These are phyloP conservation scores for Megacollybia marginata DNA, from an alignment of 768 basidiomycete species.

Conservation along the genomic window DNA sequence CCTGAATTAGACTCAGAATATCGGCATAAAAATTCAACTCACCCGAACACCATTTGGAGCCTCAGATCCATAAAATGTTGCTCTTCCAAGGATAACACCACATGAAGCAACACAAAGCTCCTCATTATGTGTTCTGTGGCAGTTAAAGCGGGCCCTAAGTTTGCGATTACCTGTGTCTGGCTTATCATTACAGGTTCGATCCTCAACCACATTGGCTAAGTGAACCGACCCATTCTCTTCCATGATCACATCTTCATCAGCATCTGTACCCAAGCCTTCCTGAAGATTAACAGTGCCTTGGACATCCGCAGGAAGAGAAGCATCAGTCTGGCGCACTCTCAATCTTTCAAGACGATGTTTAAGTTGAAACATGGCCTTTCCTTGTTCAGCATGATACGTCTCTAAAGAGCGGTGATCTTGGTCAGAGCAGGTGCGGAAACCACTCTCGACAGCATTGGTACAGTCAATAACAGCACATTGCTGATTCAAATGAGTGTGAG, in stretches of 20 bases:
- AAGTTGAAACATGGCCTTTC: too few species aligned
- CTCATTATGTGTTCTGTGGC: slow-evolving; percentile 26
- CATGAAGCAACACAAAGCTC: slow-evolving; percentile 23
- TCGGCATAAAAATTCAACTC: too few species aligned
- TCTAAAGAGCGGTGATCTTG: too few species aligned
- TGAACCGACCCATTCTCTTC: slow-evolving; percentile 2
- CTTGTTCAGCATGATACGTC: too few species aligned
- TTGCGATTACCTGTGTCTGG: slow-evolving; percentile 14
- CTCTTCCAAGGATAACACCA: slow-evolving; percentile 23
- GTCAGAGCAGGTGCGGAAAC: too few species aligned
- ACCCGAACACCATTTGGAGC: slow-evolving; percentile 20
- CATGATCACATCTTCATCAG: slow-evolving; percentile 12
- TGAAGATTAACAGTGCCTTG: too few species aligned
- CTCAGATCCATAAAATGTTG: slow-evolving; percentile 25
- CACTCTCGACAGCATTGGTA: too few species aligned
- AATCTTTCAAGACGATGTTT: too few species aligned
- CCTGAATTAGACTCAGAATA: background rate
- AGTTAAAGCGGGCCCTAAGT: slow-evolving; percentile 19
- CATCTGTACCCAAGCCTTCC: slow-evolving; percentile 2
- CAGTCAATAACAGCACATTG: too few species aligned
- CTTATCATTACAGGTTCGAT: slow-evolving; percentile 15
- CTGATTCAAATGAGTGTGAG: too few species aligned
- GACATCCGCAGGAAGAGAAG: too few species aligned
- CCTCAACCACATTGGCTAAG: background rate
- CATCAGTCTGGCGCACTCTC: too few species aligned